Base-by-base conservation (phyloP, 108 stramenopile species). In the Pseudonitzschia multistriata region DNA sequence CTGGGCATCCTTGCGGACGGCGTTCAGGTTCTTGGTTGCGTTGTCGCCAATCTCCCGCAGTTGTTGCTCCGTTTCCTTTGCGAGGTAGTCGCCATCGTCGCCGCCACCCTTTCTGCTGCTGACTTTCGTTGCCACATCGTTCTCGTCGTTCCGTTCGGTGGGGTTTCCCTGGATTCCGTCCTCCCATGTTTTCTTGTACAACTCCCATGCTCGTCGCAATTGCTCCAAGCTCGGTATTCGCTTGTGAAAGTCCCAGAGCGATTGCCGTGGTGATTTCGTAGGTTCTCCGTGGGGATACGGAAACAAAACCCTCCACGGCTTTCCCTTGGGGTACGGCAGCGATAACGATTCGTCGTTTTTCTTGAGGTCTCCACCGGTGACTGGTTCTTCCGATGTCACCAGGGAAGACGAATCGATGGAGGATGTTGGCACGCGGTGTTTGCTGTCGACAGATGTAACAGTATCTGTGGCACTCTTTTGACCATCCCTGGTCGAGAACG, bases 21-120 rank as follows among this genome's bases (percentile, higher is more conserved):
- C 67, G 30, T 75, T n/a, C 7, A 87, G 33, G 69, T 94, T 94
- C 31, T 73, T 72, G 48, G 79, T 53, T 3, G 83, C 77, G 77
- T 94, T 94, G 62, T 70, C 79, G 39, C 72, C 54, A 24, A 52
- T 25, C 21, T 65, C 31, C 6, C 48, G 33, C 47, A 53, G 8
- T 68, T 50, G 29, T 64, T 49, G 35, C 50, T 53, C 14, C 48
- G 61, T 29, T 3, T 15, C 7, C 34, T 21, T 3, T n/a, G 49
- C 11, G 15, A 22, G 50, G 11, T 17, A 21, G 39, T 36, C 14
- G 8, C 49, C 40, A 35, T 8, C 29, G 35, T 24, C 31, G 30
- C 11, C 13, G 0, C 28, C 28, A 25, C 15, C 2, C 13, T 53
- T 53, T 25, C 52, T 19, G 24, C 21, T 19, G 19, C 19, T 53